Evolutionary conservation across 2,329 filamentous ascomycete species (phyloP), one percentile per base, ranked within the genome.

Genomic region (Cladosporium sp.): DNA sequence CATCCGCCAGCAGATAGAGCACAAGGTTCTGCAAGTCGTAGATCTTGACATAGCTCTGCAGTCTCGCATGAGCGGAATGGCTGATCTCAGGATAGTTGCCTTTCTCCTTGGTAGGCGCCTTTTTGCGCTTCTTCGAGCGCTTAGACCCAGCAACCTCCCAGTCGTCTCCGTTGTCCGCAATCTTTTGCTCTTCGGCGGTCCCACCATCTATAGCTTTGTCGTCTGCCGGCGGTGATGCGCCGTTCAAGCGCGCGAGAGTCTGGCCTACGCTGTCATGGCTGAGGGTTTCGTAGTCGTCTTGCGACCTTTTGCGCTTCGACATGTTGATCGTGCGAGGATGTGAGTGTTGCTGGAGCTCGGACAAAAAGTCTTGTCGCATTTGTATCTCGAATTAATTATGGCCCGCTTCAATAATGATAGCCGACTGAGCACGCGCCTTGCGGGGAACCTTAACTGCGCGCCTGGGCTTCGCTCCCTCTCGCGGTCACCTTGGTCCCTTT

Each of bases 1-100:
- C 82, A 65, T 86, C 83, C n/a, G 82, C 81, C 56, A 87, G 78
- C 60, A 84, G 74, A 69, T 86, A 86, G 22, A 87, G 74, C 9
- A 80, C 74, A 28, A 87, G 71, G 19, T 77, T 74, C 65, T 86
- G 84, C 17, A 87, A 68, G 63, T 86, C 83, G 48, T 76, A 73
- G 55, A 86, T 78, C 52, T 80, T 83, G 58, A 86, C 78, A 39
- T 78, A 78, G 12, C 76, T 76, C 60, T 83, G 77, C 39, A 84
- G 69, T 20, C 77, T 78, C n/a, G 81, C 77, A 57, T 80, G 75
- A 9, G 78, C 71, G 1, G 77, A 76, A 62, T 83, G 82, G 10
- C 74, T 77, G 45, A 86, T 76, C 22, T 75, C 72, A 2, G 80
- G 80, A 61, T 82, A 82, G 64, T 80, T 80, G 40, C 71, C 78